Evolutionary conservation across 257 asterid species (phyloP).

Genomic region (Vinca minor): DNA sequence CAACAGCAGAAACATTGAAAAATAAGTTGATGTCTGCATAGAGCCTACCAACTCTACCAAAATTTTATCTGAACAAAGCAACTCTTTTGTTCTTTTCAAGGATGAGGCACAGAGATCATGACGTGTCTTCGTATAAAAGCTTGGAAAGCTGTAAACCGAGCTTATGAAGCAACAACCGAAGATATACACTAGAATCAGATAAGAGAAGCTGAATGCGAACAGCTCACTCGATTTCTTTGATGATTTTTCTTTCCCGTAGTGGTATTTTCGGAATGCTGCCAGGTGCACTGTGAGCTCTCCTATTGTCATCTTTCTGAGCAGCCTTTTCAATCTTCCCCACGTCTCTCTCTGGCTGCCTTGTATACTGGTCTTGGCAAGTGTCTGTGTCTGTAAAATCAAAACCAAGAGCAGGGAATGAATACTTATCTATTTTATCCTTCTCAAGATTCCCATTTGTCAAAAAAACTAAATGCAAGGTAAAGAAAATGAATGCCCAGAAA

Average conservation of each 20-base stretch:
- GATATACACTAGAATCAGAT: neutral
- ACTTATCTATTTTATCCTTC: neutral
- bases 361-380: conserved; percentile 83
- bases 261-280: conserved; percentile 55
- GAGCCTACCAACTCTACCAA: neutral
- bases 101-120: neutral
- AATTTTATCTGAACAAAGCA: neutral
- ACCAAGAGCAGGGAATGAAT: neutral
- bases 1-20: neutral
- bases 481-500: neutral
- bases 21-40: neutral
- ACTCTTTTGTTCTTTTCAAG: neutral
- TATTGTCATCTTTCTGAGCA: conserved; percentile 63
- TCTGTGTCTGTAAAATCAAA: conserved; percentile 57
- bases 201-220: neutral
- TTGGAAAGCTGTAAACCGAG: neutral
- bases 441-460: neutral
- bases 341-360: conserved; percentile 59
- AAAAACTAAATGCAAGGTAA: neutral
- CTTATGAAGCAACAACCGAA: neutral
- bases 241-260: conserved; percentile 58
- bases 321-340: conserved; percentile 49
- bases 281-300: conserved; percentile 85
- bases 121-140: neutral
- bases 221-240: conserved; percentile 61